Evolutionary conservation across 2,329 filamentous ascomycete genomes (phyloP), one percentile per base, ranked within the genome.

Genomic region (Aspergillus eucalypticola): DNA sequence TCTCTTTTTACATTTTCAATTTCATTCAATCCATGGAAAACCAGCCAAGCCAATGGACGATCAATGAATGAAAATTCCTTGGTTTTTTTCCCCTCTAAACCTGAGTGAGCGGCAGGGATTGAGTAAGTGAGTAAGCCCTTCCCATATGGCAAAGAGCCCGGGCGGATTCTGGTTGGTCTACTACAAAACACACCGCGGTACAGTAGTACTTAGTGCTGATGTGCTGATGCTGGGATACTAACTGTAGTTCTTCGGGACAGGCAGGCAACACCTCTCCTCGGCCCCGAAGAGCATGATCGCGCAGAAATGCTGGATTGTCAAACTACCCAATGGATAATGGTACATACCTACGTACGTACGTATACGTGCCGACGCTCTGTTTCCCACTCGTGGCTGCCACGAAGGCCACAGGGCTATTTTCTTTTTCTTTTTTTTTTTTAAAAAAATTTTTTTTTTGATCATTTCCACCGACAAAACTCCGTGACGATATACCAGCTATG

Each of bases 1-100:
- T 56, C 29, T 56, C 29, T 25, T 19, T 54, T 55, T 50, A 38
- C 56, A 56, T 54, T 50, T 46, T 35, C 32, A 23, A 23, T 23
- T 23, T 23, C 21, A 23, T 23, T 23, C 21, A 15, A 15, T 17
- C 25, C 25, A 25, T 15, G 7, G 23, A 17, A 44, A 13, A 15
- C 21, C 23, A 32, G 35, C 23, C 27, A 23, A 21, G 29, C 54
- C 54, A 44, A 25, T 42, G 48, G 27, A 7, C 35, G 8, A 17
- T n/a, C n/a, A 19, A 35, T 8, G 23, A 23, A 46, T 4, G 2
- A 8, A 32, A 51, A 27, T 27, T 32, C 4, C 17, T 29, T 32
- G n/a, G n/a, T 27, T 32, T 50, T 27, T 8, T 50, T 49, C 13
- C 27, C 15, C 44, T 48, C 23, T 32, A 10, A 27, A 25, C 46